phyloP scores from a whole-genome alignment of 805 yeast genomes.

The Saccharomycopsis sp. region DNA sequence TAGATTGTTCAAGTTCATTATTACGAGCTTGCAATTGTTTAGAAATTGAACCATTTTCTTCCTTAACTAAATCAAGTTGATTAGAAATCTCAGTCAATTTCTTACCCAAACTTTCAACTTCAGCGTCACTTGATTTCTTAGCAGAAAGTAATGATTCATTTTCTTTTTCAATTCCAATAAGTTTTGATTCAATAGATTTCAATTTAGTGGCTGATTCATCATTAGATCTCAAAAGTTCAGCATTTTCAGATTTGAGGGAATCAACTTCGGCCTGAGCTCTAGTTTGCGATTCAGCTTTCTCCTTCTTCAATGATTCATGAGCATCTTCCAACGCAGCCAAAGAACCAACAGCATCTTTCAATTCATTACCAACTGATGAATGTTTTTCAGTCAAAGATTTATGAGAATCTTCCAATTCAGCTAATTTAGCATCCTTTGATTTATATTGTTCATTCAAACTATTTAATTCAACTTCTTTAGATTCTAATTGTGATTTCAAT shows the following conservation, averaged over 20 bases:
- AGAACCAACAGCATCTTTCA: constrained; percentile 14
- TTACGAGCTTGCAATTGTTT: too few relatives aligned
- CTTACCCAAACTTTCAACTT: too few relatives aligned
- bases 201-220: background rate
- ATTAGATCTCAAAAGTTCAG: background rate
- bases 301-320: constrained; percentile 23
- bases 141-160: too few relatives aligned
- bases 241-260: background rate
- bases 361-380: background rate
- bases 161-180: too few relatives aligned
- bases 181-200: background rate
- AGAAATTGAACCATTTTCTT: too few relatives aligned
- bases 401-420: background rate
- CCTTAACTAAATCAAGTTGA: too few relatives aligned
- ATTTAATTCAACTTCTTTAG: too few relatives aligned
- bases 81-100: too few relatives aligned
- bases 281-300: constrained; percentile 6
- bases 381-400: background rate
- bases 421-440: background rate
- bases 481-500: background rate
- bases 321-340: constrained; percentile 21
- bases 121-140: too few relatives aligned
- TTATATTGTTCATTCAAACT: too few relatives aligned
- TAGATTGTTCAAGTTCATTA: too few relatives aligned
- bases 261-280: background rate